Evolutionary conservation across 164 flowering plant genomes (phyloP).

Genomic region (Piper betle): DNA sequence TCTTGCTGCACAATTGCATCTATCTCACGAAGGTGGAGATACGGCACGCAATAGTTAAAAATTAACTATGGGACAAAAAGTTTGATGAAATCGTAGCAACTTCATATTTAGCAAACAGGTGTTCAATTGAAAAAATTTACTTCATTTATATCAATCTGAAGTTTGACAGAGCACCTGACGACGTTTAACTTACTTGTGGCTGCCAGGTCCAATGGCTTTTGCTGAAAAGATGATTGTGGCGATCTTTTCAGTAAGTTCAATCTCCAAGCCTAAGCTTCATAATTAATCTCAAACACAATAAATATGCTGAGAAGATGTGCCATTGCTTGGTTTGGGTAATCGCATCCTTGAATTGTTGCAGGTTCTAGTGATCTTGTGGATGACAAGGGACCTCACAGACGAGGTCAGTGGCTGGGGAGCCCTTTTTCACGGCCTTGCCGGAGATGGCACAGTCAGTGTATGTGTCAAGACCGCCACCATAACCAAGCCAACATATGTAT

Average conservation of each 20-base stretch:
- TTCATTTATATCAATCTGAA: too few relatives aligned
- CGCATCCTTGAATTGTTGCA: conserved; percentile 13
- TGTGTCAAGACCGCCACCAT: conserved; percentile 9
- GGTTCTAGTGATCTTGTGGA: conserved; percentile 71
- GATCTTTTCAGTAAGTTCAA: conserved; percentile 49
- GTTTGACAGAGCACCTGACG: too few relatives aligned
- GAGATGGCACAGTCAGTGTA: conserved; percentile 90
- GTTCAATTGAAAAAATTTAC: too few relatives aligned
- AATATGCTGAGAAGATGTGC: too few relatives aligned
- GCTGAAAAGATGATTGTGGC: conserved; percentile 80
- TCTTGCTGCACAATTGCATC: not conserved
- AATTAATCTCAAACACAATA: not conserved
- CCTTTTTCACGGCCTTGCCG: conserved; percentile 63
- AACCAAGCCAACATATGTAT: too few relatives aligned
- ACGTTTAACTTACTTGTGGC: not conserved
- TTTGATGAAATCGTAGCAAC: too few relatives aligned
- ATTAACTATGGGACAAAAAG: too few relatives aligned
- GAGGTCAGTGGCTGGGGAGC: conserved; percentile 91
- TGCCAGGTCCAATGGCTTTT: conserved; percentile 77
- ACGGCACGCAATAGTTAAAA: not conserved
- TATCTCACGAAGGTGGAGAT: not conserved
- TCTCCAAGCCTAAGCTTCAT: not conserved
- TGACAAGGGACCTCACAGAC: conserved; percentile 83
- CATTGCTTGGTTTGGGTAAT: not conserved
- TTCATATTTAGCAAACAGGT: too few relatives aligned